Base-by-base conservation (phyloP, 345 rosid genomes). In the Jatropha curcas region DNA sequence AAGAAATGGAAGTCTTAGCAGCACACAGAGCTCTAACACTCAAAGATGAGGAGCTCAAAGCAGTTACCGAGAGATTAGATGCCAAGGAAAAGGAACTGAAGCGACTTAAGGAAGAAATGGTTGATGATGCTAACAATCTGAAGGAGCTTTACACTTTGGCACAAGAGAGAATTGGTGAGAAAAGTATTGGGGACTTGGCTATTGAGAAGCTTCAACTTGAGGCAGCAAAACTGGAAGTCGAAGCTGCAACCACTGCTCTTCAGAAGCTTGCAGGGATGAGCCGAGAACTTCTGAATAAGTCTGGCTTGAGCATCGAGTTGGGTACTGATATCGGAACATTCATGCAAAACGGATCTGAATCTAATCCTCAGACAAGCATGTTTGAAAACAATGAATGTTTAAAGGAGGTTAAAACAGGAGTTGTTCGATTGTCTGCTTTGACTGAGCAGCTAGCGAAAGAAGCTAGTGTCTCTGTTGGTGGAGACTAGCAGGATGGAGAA, bases 141-240 rank as follows among this genome's bases (percentile, higher is more conserved):
- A 83, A 71, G 77, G 82, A 75, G 87, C 84, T 88, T 53, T 88
- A 88, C 64, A 81, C 86, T 27, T 79, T 88, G 82, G 88, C 88
- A 59, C 92, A 88, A 71, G 93, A 86, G 82, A 84, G 91, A 81
- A 60, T 87, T 2, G 91, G 90, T 19, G 92, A 82, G 64, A 90
- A 71, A 79, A 88, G 82, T 43, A 61, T 85, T 28, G 93, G 94
- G 41, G 90, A 87, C 17, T 71, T 90, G 65, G 94, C 92, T 27
- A 89, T 88, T 60, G 94, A 90, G 86, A 88, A 87, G 81, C 96
- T 92, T 69, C 88, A 94, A 78, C 88, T 89, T 0, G 93, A 94
- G 76, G 93, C 93, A 58, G 92, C 91, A 58, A 84, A 89, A 72
- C 87, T 90, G 48, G 96, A 92, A 82, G 90, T 86, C 24, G 96